Percentiles rank a stretch among this genome's conserved stretches.
These are phyloP conservation scores for Evansstolkia leycettana DNA, from an alignment of 495 filamentous ascomycete species.

Conservation along the genomic window DNA sequence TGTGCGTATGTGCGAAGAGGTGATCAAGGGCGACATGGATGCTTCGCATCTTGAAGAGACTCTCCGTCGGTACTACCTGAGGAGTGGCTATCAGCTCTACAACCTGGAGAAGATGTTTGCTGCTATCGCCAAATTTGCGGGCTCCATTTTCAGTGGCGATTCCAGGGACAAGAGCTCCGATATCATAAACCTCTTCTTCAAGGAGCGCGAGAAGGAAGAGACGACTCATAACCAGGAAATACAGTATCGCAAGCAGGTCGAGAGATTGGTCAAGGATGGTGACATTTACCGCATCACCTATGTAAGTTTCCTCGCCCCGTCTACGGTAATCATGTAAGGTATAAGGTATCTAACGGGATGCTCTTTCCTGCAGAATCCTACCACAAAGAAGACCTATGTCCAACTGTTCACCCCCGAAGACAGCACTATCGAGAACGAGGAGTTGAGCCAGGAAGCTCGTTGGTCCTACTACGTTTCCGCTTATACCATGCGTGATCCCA, in stretches of 20 bases:
- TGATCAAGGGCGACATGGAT: slow-evolving; percentile 65
- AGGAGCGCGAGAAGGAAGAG: slow-evolving; percentile 64
- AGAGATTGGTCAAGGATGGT: slow-evolving; percentile 77
- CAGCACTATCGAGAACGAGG: slow-evolving; percentile 57
- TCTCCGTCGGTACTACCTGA: slow-evolving; percentile 77
- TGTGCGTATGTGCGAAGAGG: slow-evolving; percentile 54
- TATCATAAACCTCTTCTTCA: slow-evolving; percentile 70
- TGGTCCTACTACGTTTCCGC: slow-evolving; percentile 95
- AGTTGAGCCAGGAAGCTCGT: slow-evolving; percentile 42
- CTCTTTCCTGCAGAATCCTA: slow-evolving; percentile 37
- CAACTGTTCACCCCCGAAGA: slow-evolving; percentile 71
- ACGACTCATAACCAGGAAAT: slow-evolving; percentile 79
- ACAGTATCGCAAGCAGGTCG: slow-evolving; percentile 72
- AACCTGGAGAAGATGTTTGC: slow-evolving; percentile 74
- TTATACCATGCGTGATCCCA: slow-evolving; percentile 76
- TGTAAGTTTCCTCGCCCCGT: slow-evolving; percentile 40
- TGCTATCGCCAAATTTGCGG: slow-evolving; percentile 61
- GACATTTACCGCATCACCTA: slow-evolving; percentile 78
- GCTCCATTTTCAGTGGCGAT: slow-evolving; percentile 64
- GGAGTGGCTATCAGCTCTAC: slow-evolving; percentile 81
- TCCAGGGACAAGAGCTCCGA: slow-evolving; percentile 84
- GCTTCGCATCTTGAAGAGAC: slow-evolving; percentile 73
- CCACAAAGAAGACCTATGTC: slow-evolving; percentile 45
- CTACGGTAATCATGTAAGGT: no score
- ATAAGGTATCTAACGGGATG: slow-evolving; percentile 9